A percentile compares a stretch with the other conserved stretches of the same genome.
Evolutionary conservation across 2,329 filamentous ascomycete species (phyloP).

Genomic region (Dactylonectria macrodidyma): DNA sequence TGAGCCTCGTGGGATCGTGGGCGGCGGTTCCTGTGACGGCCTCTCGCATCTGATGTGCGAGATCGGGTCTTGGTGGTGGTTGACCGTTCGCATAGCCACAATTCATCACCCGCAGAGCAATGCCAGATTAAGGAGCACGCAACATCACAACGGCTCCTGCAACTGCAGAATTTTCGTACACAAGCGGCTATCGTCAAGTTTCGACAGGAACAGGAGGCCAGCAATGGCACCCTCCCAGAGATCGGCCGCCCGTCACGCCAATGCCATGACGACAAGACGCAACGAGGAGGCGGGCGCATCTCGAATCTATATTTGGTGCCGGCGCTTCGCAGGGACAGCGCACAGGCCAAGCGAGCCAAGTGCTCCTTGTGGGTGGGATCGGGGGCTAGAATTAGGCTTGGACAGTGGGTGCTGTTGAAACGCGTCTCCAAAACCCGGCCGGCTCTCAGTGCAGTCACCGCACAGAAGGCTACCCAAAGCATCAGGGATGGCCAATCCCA

Average conservation of each 20-base stretch:
- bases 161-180: not conserved
- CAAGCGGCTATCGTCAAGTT: not conserved
- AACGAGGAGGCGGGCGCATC: slow-evolving; percentile 25
- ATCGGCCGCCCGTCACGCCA: slow-evolving; percentile 16
- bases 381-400: slow-evolving; percentile 8
- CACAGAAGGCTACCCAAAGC: slow-evolving; percentile 28
- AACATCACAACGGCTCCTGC: not conserved
- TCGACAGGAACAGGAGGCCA: not conserved
- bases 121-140: not conserved
- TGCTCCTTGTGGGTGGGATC: not conserved
- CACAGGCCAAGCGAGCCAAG: slow-evolving; percentile 26
- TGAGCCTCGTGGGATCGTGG: not conserved
- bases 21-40: slow-evolving; percentile 3
- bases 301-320: slow-evolving; percentile 31
- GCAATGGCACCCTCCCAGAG: not conserved
- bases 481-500: slow-evolving; percentile 37
- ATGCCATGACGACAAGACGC: slow-evolving; percentile 30
- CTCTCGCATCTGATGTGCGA: slow-evolving; percentile 5
- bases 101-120: not conserved
- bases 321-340: slow-evolving; percentile 40
- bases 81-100: not conserved
- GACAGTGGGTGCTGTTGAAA: slow-evolving; percentile 38
- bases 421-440: slow-evolving; percentile 36
- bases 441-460: slow-evolving; percentile 35
- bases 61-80: slow-evolving; percentile 17